These are phyloP conservation scores for Clarireedia monteithiana DNA, from an alignment of 2,329 filamentous ascomycete species.

Conservation along the genomic window DNA sequence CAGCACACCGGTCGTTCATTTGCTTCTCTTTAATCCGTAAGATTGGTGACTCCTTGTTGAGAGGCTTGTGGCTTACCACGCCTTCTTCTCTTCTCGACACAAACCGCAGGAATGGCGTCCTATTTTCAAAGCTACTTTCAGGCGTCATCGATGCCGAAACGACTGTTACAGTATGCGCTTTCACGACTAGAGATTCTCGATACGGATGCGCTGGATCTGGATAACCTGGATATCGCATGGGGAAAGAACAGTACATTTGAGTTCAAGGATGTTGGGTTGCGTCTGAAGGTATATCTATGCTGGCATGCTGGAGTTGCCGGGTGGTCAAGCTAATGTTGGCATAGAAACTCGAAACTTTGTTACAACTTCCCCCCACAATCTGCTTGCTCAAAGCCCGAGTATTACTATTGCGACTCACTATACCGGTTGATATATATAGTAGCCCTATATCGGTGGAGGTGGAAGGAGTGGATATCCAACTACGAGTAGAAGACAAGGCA, in stretches of 20 bases:
- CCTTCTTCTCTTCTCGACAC: background rate
- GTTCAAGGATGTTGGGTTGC: constrained; percentile 77
- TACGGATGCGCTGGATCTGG: constrained; percentile 75
- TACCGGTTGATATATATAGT: constrained; percentile 82
- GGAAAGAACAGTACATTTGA: constrained; percentile 79
- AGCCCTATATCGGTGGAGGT: constrained; percentile 77
- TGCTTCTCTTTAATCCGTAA: background rate
- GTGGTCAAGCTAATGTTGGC: background rate
- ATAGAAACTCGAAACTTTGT: constrained; percentile 72
- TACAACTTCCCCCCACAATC: constrained; percentile 67
- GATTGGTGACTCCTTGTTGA: background rate
- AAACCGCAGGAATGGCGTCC: constrained; percentile 25
- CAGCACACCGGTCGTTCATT: constrained; percentile 5
- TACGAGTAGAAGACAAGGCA: constrained; percentile 40
- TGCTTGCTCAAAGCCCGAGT: constrained; percentile 68
- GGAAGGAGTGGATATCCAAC: constrained; percentile 67
- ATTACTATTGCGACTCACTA: constrained; percentile 66
- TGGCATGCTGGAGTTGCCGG: background rate
- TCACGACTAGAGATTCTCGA: constrained; percentile 81
- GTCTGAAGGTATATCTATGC: constrained; percentile 54
- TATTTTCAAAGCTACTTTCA: constrained; percentile 28
- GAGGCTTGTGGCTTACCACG: constrained; percentile 3
- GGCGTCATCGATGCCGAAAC: constrained; percentile 70
- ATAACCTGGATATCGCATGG: constrained; percentile 75
- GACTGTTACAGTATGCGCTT: constrained; percentile 78